A percentile compares a stretch with the other conserved stretches of the same genome.
phyloP scores from a whole-genome alignment of 768 basidiomycete genomes.

The Collybia sordida region DNA sequence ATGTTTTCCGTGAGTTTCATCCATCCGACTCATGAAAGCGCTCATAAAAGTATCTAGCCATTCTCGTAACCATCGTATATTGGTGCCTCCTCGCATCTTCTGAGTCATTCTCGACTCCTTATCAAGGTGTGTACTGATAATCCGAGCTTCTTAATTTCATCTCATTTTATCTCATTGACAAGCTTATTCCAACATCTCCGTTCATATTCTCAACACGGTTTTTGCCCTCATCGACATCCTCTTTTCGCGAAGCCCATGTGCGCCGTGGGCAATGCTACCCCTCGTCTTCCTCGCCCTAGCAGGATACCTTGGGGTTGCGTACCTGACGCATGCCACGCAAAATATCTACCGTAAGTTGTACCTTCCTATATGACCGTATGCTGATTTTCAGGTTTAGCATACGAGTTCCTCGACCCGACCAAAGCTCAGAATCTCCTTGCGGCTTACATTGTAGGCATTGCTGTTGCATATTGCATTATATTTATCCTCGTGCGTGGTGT shows the following conservation, averaged over 20 bases:
- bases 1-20: constrained; percentile 53
- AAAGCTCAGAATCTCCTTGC: neutral
- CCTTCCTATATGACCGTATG: neutral
- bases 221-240: constrained; percentile 60
- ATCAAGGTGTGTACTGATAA: constrained; percentile 30
- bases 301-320: constrained; percentile 65
- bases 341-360: constrained; percentile 59
- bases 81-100: constrained; percentile 55
- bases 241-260: constrained; percentile 49
- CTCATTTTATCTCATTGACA: neutral
- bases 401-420: neutral
- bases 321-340: constrained; percentile 60
- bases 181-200: constrained; percentile 58
- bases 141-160: neutral
- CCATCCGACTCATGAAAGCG: neutral
- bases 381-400: neutral
- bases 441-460: neutral
- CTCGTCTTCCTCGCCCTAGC: constrained; percentile 49
- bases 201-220: constrained; percentile 58
- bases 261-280: constrained; percentile 52
- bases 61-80: constrained; percentile 63
- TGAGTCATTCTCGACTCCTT: constrained; percentile 37
- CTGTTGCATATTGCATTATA: neutral
- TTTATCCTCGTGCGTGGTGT: neutral
- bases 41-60: constrained; percentile 34